A percentile compares a stretch with the other conserved stretches of the same genome.
Evolutionary conservation across 345 rosid species (phyloP).

Genomic region (Hypericum androsaemum): DNA sequence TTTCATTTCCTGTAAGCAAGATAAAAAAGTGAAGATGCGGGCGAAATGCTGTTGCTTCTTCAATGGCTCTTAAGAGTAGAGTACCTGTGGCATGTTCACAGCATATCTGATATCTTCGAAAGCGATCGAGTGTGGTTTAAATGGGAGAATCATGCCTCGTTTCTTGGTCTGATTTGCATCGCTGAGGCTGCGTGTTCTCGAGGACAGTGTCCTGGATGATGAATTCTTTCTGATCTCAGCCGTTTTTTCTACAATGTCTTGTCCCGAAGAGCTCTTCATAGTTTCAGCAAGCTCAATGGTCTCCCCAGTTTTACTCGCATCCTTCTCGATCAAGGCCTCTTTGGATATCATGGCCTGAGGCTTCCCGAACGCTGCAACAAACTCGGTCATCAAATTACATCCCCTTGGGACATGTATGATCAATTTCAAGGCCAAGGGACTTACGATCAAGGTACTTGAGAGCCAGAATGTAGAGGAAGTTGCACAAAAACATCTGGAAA

Average conservation of each 20-base stretch:
- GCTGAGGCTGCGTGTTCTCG: constrained; percentile 26
- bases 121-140: constrained; percentile 44
- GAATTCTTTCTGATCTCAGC: constrained; percentile 15
- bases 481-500: constrained; percentile 51
- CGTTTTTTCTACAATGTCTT: constrained; percentile 27
- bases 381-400: constrained; percentile 11
- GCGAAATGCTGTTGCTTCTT: background rate
- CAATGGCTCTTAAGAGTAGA: background rate
- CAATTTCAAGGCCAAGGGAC: constrained; percentile 16
- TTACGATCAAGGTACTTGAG: constrained; percentile 62
- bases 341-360: constrained; percentile 43
- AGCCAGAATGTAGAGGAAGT: constrained; percentile 59
- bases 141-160: constrained; percentile 64
- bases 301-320: constrained; percentile 21
- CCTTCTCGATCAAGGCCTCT: constrained; percentile 37
- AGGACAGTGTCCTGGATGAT: constrained; percentile 23
- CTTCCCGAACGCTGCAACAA: constrained; percentile 48
- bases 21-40: background rate
- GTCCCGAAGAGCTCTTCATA: constrained; percentile 25
- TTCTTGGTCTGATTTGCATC: constrained; percentile 21
- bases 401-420: background rate
- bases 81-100: constrained; percentile 60
- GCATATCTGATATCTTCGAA: constrained; percentile 54
- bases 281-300: constrained; percentile 28
- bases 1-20: constrained; percentile 45